Conservation (phyloP, 345 rosid genomes). For the Lepidium aucheri region DNA sequence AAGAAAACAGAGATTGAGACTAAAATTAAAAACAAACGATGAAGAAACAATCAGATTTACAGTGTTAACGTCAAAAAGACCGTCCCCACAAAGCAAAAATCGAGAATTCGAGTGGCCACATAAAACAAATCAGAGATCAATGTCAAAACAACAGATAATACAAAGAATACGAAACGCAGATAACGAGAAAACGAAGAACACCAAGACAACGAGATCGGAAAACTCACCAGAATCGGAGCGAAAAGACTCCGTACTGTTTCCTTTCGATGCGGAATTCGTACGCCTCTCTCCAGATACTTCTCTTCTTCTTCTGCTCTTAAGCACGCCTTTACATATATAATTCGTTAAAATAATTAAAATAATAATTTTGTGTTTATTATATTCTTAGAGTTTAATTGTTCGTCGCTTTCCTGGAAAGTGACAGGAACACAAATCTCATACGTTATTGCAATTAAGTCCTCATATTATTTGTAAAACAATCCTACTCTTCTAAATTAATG, state of each 20-base stretch:
- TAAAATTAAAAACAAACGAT: not conserved
- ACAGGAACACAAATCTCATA: conserved; percentile 9
- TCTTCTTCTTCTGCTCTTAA: conserved; percentile 9
- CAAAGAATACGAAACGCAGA: not conserved
- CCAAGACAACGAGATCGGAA: conserved; percentile 4
- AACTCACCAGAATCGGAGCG: conserved; percentile 21
- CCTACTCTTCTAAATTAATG: not conserved
- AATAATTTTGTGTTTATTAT: not conserved
- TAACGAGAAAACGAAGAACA: not conserved
- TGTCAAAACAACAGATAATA: not conserved
- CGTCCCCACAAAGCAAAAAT: not conserved
- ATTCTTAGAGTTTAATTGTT: conserved; percentile 17
- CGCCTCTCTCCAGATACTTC: conserved; percentile 23
- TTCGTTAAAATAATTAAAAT: not conserved
- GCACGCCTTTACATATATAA: conserved; percentile 5
- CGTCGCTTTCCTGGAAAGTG: conserved; percentile 16
- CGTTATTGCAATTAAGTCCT: conserved; percentile 2
- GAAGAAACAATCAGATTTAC: not conserved
- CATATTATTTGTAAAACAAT: no score
- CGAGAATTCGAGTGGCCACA: not conserved
- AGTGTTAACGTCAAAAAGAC: not conserved
- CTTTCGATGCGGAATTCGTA: conserved; percentile 17
- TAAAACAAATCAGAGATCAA: conserved; percentile 6
- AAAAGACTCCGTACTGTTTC: conserved; percentile 18
- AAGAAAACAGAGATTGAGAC: not conserved